Evolutionary conservation across 78 protist species (phyloP).

Genomic region (Speleostelium caveatum): DNA sequence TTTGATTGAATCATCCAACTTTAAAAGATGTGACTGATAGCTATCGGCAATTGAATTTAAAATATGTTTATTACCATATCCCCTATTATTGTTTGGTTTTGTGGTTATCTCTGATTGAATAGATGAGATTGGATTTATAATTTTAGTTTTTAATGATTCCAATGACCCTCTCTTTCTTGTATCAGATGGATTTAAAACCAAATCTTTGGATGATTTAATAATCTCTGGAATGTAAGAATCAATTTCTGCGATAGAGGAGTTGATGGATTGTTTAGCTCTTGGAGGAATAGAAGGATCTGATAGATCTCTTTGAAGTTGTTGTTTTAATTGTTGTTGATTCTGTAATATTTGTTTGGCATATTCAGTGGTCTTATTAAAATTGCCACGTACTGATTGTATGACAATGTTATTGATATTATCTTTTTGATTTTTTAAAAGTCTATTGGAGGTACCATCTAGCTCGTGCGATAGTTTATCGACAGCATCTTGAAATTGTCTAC

Average conservation of each 20-base stretch:
- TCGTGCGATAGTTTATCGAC: slow-evolving; percentile 6
- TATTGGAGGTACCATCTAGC: neutral
- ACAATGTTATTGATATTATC: neutral
- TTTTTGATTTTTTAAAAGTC: neutral
- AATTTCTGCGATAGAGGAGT: neutral
- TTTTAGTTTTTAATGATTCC: slow-evolving; percentile 11
- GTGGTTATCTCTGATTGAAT: slow-evolving; percentile 4
- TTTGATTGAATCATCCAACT: slow-evolving; percentile 36
- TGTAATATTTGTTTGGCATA: neutral
- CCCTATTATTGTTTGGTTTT: too few relatives aligned
- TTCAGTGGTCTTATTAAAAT: neutral
- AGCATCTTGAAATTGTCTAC: neutral
- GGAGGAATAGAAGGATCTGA: too few relatives aligned
- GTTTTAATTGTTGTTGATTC: slow-evolving; percentile 15
- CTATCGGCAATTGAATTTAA: neutral
- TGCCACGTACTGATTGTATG: slow-evolving; percentile 3
- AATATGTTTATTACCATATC: too few relatives aligned
- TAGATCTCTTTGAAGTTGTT: slow-evolving; percentile 23
- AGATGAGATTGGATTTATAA: slow-evolving; percentile 16
- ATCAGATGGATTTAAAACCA: slow-evolving; percentile 11
- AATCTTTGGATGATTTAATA: slow-evolving; percentile 31
- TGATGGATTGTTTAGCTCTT: slow-evolving; percentile 7
- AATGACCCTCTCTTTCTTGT: slow-evolving; percentile 12
- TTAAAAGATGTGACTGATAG: slow-evolving; percentile 13
- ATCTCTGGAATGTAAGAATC: slow-evolving; percentile 23